Base-by-base conservation (phyloP, 345 rosid genomes). In the Bruguiera gymnorhiza region DNA sequence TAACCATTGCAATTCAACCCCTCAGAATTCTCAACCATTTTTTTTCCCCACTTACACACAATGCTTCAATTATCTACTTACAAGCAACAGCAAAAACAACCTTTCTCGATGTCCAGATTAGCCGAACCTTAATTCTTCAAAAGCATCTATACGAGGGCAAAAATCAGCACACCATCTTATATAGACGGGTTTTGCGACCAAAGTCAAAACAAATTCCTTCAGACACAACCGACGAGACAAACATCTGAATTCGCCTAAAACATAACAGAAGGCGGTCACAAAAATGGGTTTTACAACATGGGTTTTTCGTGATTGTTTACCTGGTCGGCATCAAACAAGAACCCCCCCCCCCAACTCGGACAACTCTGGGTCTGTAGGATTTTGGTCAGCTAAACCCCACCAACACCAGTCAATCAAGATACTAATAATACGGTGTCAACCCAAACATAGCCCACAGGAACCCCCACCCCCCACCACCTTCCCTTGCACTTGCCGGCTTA, bases 21-120 rank as follows among this genome's bases (percentile, higher is more conserved):
- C 63, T 77, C 87, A 48, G 79, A 46, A 63, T 75, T 81, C 74
- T 78, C 85, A 56, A 79, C 87, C 89, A 84, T 88, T 62, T 68
- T 76, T 59, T 75, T 59, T 66, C 56, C 55, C 30, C 48, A 62
- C 27, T 66, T 39, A 67, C 67, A 27, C 51, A 8, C 31, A 3
- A 26, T 16, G 5, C 21, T 46, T 55, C 32, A 36, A n/a, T 18
- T 9, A 54, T 16, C 50, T 43, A 43, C 50, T 43, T 21, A 52
- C 68, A n/a, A 34, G 60, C 9, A 43, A 4, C 53, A 62, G 39
- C 18, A 73, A 46, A 57, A 57, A 68, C 29, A 65, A 34, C 60
- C 53, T 29, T 58, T 36, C 52, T 55, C 31, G 59, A 21, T 43
- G 29, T 37, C 65, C 16, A 19, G 23, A 20, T 36, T 48, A 72